Evolutionary conservation across 1,139 yeast species (phyloP), one percentile per base, ranked within the genome.

Genomic region (Yamadazyma taylorii): DNA sequence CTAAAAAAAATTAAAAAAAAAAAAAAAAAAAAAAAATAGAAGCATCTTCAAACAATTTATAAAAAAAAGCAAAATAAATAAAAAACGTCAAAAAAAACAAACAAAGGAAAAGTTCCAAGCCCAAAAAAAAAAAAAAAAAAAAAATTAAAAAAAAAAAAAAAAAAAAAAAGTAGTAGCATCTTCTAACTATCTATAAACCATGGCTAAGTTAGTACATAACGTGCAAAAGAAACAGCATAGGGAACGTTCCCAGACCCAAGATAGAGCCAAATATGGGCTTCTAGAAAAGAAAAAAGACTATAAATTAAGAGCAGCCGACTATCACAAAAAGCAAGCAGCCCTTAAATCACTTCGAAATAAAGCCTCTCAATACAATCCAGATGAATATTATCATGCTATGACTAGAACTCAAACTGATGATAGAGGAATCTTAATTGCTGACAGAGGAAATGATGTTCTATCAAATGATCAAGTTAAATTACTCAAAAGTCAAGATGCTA

Each of bases 311-410:
- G 95, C 97, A 1, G 81, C 78, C 34, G 96, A 92, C 58, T 89
- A 73, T 56, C 97, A 92, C 61, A 76, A 79, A 61, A 92, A 92
- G 56, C 90, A 92, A 61, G 86, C 87, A 15, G 88, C 92, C 17
- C 64, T 92, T 38, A 85, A 85, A 61, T 75, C 84, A 1, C 73
- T 92, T 45, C 78, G 86, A 52, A 72, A 72, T 34, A 88, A 88
- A 58, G 95, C 86, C 1, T 68, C 73, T 32, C 73, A 74, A 32
- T 76, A 89, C 50, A 92, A 92, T 58, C 95, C 95, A n/a, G 97
- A 92, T 73, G 98, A 92, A 61, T 92, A 85, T 65, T 88, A 89
- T 62, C 96, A 88, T 76, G 92, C 88, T 15, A 92, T 92, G 97
- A 78, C 83, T 30, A 70, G 73, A 17, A 70, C 73, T 43, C 73